Conservation (phyloP, 192 early-diverging fungal genomes). For the Coemansia sp. region DNA sequence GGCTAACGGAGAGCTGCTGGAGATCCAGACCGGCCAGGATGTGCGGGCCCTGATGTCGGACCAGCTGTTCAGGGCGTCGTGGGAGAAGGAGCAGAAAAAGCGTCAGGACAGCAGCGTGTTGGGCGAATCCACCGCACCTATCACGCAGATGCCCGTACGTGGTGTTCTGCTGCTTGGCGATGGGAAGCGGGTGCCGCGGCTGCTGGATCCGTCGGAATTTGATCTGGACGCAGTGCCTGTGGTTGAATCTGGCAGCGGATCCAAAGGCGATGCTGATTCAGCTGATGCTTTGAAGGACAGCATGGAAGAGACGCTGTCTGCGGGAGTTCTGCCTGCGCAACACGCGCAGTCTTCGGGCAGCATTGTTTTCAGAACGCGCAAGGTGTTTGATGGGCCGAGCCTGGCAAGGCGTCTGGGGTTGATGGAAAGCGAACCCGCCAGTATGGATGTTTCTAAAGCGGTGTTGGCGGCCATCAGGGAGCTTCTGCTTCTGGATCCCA, state of each 20-base stretch:
- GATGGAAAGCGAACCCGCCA: neutral
- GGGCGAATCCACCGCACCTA: slow-evolving; percentile 13
- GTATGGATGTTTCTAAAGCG: slow-evolving; percentile 11
- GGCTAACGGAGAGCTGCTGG: slow-evolving; percentile 79
- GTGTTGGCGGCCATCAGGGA: slow-evolving; percentile 23
- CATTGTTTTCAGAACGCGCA: slow-evolving; percentile 35
- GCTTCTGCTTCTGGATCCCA: slow-evolving; percentile 26
- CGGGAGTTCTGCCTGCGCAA: neutral
- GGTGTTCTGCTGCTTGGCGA: slow-evolving; percentile 46
- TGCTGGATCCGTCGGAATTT: slow-evolving; percentile 49
- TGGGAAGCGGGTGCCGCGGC: slow-evolving; percentile 28
- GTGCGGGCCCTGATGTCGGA: slow-evolving; percentile 60
- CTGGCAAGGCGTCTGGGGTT: slow-evolving; percentile 28
- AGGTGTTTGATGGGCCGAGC: slow-evolving; percentile 24
- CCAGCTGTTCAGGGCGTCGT: slow-evolving; percentile 41
- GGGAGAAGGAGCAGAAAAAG: slow-evolving; percentile 40
- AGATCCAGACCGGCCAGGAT: slow-evolving; percentile 66
- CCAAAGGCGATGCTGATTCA: neutral
- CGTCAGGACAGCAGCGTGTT: slow-evolving; percentile 10
- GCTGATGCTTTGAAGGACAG: neutral
- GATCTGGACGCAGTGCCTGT: slow-evolving; percentile 29
- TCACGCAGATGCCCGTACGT: slow-evolving; percentile 43
- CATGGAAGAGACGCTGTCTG: neutral
- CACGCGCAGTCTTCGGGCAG: slow-evolving; percentile 9
- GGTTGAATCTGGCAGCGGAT: neutral